Evolutionary conservation across 73 alveolate species (phyloP).

Genomic region (Tetrahymena malaccensis): DNA sequence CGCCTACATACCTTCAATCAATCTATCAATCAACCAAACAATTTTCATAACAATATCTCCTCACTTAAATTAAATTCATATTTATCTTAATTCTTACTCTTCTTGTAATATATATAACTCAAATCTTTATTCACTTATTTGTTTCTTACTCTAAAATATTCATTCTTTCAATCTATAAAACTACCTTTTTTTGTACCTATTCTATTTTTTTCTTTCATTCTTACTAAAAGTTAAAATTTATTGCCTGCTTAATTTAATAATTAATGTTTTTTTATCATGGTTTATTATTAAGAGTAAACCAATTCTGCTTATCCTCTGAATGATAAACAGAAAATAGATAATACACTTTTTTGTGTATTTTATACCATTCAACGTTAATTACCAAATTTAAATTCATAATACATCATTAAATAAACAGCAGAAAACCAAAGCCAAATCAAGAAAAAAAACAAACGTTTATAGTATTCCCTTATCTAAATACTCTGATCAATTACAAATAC

Average conservation of each 20-base stretch:
- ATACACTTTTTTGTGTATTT: no score
- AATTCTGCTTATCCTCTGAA: background rate
- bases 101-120: background rate
- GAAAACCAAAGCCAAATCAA: no score
- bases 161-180: background rate
- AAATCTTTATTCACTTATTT: background rate
- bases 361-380: no score
- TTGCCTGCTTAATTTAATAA: background rate
- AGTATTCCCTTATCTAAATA: no score
- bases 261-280: background rate
- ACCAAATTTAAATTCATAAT: no score
- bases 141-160: background rate
- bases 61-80: background rate
- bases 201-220: background rate
- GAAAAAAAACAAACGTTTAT: no score
- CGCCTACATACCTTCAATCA: no score
- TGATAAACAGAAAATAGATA: background rate
- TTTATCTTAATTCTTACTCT: background rate
- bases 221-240: no score
- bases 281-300: background rate
- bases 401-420: no score
- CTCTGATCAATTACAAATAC: no score
- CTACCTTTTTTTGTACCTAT: background rate
- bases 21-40: background rate
- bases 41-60: background rate